Evolutionary conservation across 2,329 filamentous ascomycete species (phyloP), one percentile per base, ranked within the genome.

Genomic region (Hysterium pulicare): DNA sequence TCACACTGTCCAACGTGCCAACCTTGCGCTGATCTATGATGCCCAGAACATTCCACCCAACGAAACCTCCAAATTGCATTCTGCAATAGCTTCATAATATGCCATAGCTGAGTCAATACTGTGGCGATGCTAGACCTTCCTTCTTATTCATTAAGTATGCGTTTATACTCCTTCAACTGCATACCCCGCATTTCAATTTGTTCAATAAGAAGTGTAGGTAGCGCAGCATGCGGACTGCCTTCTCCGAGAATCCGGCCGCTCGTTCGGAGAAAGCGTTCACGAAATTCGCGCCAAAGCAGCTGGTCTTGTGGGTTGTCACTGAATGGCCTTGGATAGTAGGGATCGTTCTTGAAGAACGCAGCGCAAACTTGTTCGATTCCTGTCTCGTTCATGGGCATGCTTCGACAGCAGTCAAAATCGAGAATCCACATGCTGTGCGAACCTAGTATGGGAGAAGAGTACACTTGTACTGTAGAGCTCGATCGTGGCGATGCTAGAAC

Each of bases 381-480:
- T 0, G 44, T 42, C 1, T 49, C 41, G 36, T 75, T 65, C 64
- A 73, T 67, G 0, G 58, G 24, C 69, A 81, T 46, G 70, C 77
- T 48, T 58, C 81, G 47, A 74, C 79, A 56, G 79, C 78, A 33
- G 71, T 80, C 58, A 73, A 81, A 68, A 78, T 84, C 71, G 77
- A 84, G 71, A 9, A 65, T 28, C 58, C 59, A 64, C 2, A 64
- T 24, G 4, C 20, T 24, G 16, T 44, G 21, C 13, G 24, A 7
- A 7, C 37, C 44, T 4, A 39, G n/a, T 13, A 4, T 22, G n/a
- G 28, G 21, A 9, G 41, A 32, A 15, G 21, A 16, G 24, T 36
- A 41, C 5, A 35, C 3, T 5, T 9, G 16, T 13, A 16, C 17
- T 41, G 36, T 13, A 15, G 13, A 11, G 8, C 15, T 3, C 3